Evolutionary conservation across 305 asterid species (phyloP), one percentile per base, ranked within the genome.

Genomic region (Lippia alba): DNA sequence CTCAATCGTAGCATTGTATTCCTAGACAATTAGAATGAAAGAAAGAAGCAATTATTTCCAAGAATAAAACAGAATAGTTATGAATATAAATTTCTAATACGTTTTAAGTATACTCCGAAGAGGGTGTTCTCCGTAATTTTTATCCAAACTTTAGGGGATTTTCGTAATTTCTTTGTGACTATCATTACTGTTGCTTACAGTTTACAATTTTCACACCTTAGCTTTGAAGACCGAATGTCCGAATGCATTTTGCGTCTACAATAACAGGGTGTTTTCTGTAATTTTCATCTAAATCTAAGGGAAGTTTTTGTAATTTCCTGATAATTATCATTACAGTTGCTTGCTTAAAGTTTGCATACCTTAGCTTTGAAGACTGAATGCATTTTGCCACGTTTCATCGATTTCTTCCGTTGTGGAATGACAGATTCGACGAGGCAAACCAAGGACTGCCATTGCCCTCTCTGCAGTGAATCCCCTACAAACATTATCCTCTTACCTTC

Each of bases 361-460:
- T 86, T 84, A 67, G 87, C 91, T 69, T 33, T 84, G 80, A 92
- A 92, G 65, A 87, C 84, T 8, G 82, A 80, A 67, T 86, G 90
- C 44, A 78, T 67, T 34, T 69, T 87, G 34, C 91, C 94, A 20
- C 83, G 78, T 77, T 80, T 83, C 90, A 92, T 86, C 60, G 92
- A 85, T 71, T 87, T 86, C 33, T 85, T 78, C 14, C 71, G 70
- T 66, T 86, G 61, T 40, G 98, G 92, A 66, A 91, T 82, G 40
- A 86, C 79, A n/a, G 94, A 85, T 75, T 87, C 87, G 12, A 91
- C 91, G 3, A 89, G 76, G 78, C 97, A 91, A 64, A 91, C 88
- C 30, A 91, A 85, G 62, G 97, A 91, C 67, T 88, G 82, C 97
- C 97, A 91, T 65, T 89, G 96, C 14, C 87, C 89, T 86, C 97